Base-by-base conservation (phyloP, 768 basidiomycete species). In the Paxillus ammoniavirescens region DNA sequence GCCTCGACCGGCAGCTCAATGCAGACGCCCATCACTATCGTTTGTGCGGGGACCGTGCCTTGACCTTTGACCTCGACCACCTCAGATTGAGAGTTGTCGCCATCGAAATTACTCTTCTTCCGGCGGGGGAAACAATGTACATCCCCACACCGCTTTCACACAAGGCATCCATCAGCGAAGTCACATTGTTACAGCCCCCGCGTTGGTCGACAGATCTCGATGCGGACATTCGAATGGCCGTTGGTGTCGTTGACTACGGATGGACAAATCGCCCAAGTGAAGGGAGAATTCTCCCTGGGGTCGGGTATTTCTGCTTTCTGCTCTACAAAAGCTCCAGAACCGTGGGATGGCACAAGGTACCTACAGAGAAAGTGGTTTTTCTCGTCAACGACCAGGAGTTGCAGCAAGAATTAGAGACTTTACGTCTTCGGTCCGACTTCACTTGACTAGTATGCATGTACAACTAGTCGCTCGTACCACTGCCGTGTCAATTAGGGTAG, bases 171-270 rank as follows among this genome's bases (percentile, higher is more conserved):
- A 13, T 62, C 23, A 28, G 28, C 5, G 41, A 62, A 26, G 54
- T 59, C 9, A 52, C 47, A 18, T 21, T 54, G 2, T 31, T 49
- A 2, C 9, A 47, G n/a, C 12, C 48, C 6, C 43, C 33, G 28
- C 2, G 44, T 26, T 35, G 9, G 42, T 12, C 31, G 14, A n/a
- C n/a, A 17, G 21, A 23, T n/a, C 4, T 21, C 5, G 14, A 12
- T 13, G 35, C 13, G 2, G 18, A 31, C 13, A 8, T 17, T 21
- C 51, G 18, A 40, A 53, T 62, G 57, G 63, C 57, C 10, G 35
- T 65, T 13, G 61, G 63, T 2, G 55, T 65, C 36, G 21, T 64
- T 10, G 64, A 64, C 37, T 64, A 63, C 7, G 23, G 41, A 5
- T 65, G 63, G 63, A 53, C 57, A 13, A n/a, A 30, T 31, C 50